Evolutionary conservation across 352 stramenopile genomes (phyloP).

Genomic region (Globisporangium parvum): DNA sequence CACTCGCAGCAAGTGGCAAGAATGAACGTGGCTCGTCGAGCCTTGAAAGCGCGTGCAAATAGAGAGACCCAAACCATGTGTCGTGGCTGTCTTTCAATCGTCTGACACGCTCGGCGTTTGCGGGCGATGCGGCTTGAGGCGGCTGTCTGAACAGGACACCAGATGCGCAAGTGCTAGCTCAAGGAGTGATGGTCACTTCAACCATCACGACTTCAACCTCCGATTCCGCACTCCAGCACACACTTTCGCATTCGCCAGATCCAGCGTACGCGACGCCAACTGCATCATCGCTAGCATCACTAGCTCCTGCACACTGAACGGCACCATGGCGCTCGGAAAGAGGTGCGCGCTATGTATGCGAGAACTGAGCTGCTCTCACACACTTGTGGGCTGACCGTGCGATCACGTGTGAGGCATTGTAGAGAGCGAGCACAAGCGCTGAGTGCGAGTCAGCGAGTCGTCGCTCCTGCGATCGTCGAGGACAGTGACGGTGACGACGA

Average conservation of each 20-base stretch:
- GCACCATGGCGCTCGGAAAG: conserved; percentile 9
- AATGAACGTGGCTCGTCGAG: too few relatives aligned
- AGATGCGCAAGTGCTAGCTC: too few relatives aligned
- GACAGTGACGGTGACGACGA: conserved; percentile 66
- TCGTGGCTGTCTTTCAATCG: too few relatives aligned
- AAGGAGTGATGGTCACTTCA: conserved; percentile 6
- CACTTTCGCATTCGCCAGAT: conserved; percentile 1
- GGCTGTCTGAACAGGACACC: too few relatives aligned
- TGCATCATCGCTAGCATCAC: neutral
- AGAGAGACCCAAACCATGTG: too few relatives aligned
- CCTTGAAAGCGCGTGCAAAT: too few relatives aligned
- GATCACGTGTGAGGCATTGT: neutral
- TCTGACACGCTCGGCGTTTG: too few relatives aligned
- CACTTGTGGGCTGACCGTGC: neutral
- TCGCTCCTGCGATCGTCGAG: conserved; percentile 20
- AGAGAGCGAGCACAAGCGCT: conserved; percentile 17
- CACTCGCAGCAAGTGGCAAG: neutral
- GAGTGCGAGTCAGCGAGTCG: conserved; percentile 17
- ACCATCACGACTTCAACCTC: conserved; percentile 7
- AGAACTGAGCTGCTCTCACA: neutral
- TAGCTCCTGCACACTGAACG: neutral
- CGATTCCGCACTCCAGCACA: conserved; percentile 5
- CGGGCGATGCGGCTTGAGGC: too few relatives aligned
- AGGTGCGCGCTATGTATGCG: neutral
- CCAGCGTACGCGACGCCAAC: neutral